Conservation (phyloP, 176 grass and related monocot genomes). For the Elaeis guineensis region DNA sequence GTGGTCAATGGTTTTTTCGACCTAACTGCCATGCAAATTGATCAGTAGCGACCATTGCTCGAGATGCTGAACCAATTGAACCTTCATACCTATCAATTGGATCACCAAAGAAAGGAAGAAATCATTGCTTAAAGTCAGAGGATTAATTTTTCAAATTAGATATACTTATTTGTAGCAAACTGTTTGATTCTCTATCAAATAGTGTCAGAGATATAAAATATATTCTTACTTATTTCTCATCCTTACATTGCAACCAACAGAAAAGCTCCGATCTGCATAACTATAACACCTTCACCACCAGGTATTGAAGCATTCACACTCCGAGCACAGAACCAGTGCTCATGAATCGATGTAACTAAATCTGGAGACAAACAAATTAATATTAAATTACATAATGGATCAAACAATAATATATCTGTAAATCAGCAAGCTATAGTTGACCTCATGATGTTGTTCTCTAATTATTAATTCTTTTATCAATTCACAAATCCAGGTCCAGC, state of each 20-base stretch:
- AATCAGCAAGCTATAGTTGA: too few relatives aligned
- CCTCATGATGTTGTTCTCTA: too few relatives aligned
- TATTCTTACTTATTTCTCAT: slow-evolving; percentile 7
- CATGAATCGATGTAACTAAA: slow-evolving; percentile 79
- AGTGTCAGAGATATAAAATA: not conserved
- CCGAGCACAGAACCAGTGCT: slow-evolving; percentile 66
- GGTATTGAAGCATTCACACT: slow-evolving; percentile 52
- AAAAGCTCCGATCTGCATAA: slow-evolving; percentile 72
- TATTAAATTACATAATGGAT: slow-evolving; percentile 4
- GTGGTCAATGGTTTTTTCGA: slow-evolving; percentile 45
- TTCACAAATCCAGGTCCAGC: too few relatives aligned
- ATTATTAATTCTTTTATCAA: too few relatives aligned
- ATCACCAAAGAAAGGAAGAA: not conserved
- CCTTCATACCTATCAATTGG: slow-evolving; percentile 69
- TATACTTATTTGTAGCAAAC: too few relatives aligned
- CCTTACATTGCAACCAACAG: slow-evolving; percentile 67
- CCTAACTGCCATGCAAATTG: slow-evolving; percentile 62
- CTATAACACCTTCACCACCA: slow-evolving; percentile 65
- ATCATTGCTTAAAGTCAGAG: too few relatives aligned
- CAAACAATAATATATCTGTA: too few relatives aligned
- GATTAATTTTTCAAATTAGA: too few relatives aligned
- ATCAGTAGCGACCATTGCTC: slow-evolving; percentile 70
- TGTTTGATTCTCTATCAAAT: too few relatives aligned
- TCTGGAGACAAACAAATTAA: slow-evolving; percentile 35
- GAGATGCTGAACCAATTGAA: slow-evolving; percentile 61